Percentiles rank a stretch among this genome's conserved stretches.
Evolutionary conservation across 2,329 filamentous ascomycete species (phyloP).

Genomic region (Nothophaeocryptopus gaeumannii): DNA sequence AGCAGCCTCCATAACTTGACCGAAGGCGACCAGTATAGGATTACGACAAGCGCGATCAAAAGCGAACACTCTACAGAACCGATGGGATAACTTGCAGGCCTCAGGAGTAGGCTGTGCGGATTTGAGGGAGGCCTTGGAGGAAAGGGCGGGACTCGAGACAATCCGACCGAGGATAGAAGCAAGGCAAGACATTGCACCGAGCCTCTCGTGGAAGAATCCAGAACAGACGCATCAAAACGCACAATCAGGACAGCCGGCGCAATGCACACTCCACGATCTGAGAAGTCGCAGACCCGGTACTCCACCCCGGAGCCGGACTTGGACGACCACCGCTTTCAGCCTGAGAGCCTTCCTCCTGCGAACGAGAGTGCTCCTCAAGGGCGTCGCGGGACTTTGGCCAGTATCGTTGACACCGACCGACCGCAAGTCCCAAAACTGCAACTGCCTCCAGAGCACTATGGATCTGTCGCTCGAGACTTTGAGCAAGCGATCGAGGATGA

Average conservation of each 20-base stretch:
- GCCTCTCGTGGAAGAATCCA: not conserved
- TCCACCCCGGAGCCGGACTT: conserved; percentile 74
- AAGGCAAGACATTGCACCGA: not conserved
- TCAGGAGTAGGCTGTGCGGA: conserved; percentile 15
- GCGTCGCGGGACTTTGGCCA: conserved; percentile 72
- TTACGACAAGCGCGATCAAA: conserved; percentile 11
- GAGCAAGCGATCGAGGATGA: conserved; percentile 89
- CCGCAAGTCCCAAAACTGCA: conserved; percentile 48
- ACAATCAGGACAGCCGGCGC: conserved; percentile 1
- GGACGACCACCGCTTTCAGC: conserved; percentile 79
- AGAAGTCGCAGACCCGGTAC: conserved; percentile 62
- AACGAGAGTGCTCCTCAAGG: conserved; percentile 37
- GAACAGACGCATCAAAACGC: not conserved
- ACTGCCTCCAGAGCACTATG: conserved; percentile 36
- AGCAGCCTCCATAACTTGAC: conserved; percentile 92
- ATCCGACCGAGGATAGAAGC: conserved; percentile 2
- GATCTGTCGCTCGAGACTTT: conserved; percentile 68
- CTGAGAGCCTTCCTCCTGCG: conserved; percentile 57
- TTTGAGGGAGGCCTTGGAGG: conserved; percentile 9
- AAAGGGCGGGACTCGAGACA: conserved; percentile 6
- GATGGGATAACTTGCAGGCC: conserved; percentile 32
- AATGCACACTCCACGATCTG: conserved; percentile 64
- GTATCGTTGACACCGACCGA: conserved; percentile 50
- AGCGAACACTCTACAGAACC: conserved; percentile 14
- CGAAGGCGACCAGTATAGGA: conserved; percentile 25